These are phyloP conservation scores for Mucor velutinosus DNA, from an alignment of 371 early-diverging fungal genomes.

Conservation along the genomic window DNA sequence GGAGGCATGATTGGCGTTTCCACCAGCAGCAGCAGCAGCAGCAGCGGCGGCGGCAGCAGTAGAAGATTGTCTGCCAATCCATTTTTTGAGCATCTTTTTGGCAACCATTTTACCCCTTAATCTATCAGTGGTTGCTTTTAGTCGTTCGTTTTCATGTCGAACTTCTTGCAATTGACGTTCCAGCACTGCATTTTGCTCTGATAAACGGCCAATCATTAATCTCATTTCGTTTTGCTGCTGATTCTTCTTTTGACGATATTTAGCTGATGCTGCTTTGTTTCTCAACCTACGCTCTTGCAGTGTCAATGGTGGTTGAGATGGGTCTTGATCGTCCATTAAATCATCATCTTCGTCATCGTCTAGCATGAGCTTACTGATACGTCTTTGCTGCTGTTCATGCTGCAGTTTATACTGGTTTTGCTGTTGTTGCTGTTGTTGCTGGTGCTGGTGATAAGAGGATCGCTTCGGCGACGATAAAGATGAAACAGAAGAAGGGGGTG, in stretches of 20 bases:
- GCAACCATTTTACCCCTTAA: slow-evolving; percentile 61
- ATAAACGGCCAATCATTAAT: slow-evolving; percentile 46
- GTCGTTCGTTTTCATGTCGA: slow-evolving; percentile 52
- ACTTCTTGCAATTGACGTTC: slow-evolving; percentile 55
- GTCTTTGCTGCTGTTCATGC: slow-evolving; percentile 9
- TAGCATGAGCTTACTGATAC: slow-evolving; percentile 4
- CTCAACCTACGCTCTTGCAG: slow-evolving; percentile 58
- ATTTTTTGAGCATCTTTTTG: slow-evolving; percentile 61
- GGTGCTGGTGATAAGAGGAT: not conserved
- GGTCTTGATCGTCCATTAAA: slow-evolving; percentile 4
- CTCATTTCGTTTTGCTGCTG: slow-evolving; percentile 65
- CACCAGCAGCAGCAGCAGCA: not conserved
- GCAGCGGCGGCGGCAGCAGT: not conserved
- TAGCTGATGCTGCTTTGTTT: slow-evolving; percentile 68
- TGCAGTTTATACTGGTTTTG: slow-evolving; percentile 5
- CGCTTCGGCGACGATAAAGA: slow-evolving; percentile 8
- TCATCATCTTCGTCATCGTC: slow-evolving; percentile 15
- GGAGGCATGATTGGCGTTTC: not conserved
- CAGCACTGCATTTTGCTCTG: slow-evolving; percentile 58
- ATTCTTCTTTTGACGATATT: slow-evolving; percentile 68
- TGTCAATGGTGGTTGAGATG: slow-evolving; percentile 35
- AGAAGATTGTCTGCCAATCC: slow-evolving; percentile 33
- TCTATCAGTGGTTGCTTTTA: slow-evolving; percentile 53
- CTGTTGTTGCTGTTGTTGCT: not conserved
- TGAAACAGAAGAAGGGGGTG: slow-evolving; percentile 27